A percentile compares a stretch with the other conserved stretches of the same genome.
These are phyloP conservation scores for Elongisporangium prolatum DNA, from an alignment of 352 stramenopile species.

Conservation along the genomic window DNA sequence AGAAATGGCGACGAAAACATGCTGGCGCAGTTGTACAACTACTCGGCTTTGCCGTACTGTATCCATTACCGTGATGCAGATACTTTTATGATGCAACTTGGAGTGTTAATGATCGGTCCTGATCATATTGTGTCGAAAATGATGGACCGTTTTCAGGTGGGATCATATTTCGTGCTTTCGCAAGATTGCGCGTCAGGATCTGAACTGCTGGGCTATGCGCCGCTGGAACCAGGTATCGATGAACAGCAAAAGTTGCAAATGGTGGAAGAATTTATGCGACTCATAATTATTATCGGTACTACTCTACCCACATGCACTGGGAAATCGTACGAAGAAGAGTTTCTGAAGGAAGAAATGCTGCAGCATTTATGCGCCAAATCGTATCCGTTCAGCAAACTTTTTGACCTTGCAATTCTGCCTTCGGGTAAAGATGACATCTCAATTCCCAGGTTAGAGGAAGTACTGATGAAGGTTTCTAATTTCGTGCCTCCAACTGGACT, in stretches of 20 bases:
- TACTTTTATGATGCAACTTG: constrained; percentile 74
- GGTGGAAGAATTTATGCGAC: constrained; percentile 78
- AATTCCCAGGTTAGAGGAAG: constrained; percentile 51
- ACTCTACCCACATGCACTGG: constrained; percentile 62
- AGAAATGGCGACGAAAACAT: constrained; percentile 88
- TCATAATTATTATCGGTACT: constrained; percentile 75
- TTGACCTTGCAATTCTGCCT: constrained; percentile 75
- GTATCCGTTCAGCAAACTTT: constrained; percentile 76
- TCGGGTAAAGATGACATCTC: constrained; percentile 82
- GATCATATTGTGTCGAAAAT: constrained; percentile 62
- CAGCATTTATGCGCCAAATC: constrained; percentile 81
- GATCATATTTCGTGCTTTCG: constrained; percentile 50
- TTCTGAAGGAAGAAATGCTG: constrained; percentile 80
- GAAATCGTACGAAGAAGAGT: constrained; percentile 58
- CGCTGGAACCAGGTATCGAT: constrained; percentile 59
- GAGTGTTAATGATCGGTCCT: constrained; percentile 55
- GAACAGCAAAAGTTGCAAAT: constrained; percentile 67
- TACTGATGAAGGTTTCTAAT: constrained; percentile 57
- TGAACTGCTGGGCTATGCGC: constrained; percentile 38
- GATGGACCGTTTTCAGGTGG: constrained; percentile 76
- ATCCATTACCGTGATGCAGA: constrained; percentile 84
- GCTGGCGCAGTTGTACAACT: constrained; percentile 88
- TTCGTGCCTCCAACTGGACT: constrained; percentile 73
- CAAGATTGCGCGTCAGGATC: neutral
- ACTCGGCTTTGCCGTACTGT: constrained; percentile 83